A percentile compares a stretch with the other conserved stretches of the same genome.
Conservation (phyloP, 208 protist species). For the Leishmania lainsoni region DNA sequence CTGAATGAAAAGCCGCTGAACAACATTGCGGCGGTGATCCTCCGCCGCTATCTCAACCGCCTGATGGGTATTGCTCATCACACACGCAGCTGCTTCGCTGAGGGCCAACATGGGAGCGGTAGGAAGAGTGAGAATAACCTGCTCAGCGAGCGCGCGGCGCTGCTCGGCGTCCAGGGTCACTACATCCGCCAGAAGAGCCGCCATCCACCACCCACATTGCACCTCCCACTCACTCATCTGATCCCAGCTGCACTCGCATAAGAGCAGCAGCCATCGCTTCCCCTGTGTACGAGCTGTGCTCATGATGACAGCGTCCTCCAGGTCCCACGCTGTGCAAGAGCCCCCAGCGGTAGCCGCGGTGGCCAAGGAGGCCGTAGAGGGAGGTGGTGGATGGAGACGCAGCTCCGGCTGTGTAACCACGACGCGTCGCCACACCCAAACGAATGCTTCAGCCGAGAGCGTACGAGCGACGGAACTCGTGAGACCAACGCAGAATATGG, state of each 20-base stretch:
- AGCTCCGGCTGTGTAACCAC: conserved; percentile 49
- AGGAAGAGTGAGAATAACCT: conserved; percentile 56
- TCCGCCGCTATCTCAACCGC: neutral
- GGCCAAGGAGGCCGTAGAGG: neutral
- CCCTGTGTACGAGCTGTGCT: conserved; percentile 51
- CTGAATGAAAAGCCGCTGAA: conserved; percentile 40
- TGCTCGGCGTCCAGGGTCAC: conserved; percentile 37
- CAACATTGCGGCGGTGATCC: conserved; percentile 21
- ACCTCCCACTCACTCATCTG: conserved; percentile 29
- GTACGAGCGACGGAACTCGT: conserved; percentile 19
- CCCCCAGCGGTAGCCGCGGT: neutral
- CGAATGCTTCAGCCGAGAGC: conserved; percentile 46
- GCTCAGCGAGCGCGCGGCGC: conserved; percentile 43
- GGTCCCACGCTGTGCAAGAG: conserved; percentile 1
- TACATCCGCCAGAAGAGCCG: conserved; percentile 52
- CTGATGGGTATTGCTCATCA: neutral
- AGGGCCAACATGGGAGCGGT: conserved; percentile 18
- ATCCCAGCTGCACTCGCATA: conserved; percentile 46
- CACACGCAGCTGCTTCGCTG: conserved; percentile 3
- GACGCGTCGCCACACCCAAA: conserved; percentile 47
- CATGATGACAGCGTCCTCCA: conserved; percentile 37
- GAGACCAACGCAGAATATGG: conserved; percentile 46
- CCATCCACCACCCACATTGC: conserved; percentile 63
- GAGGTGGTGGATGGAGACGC: neutral
- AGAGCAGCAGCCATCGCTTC: conserved; percentile 49